Evolutionary conservation across 2,329 filamentous ascomycete genomes (phyloP), one percentile per base, ranked within the genome.

Genomic region (Helminthosporium solani): DNA sequence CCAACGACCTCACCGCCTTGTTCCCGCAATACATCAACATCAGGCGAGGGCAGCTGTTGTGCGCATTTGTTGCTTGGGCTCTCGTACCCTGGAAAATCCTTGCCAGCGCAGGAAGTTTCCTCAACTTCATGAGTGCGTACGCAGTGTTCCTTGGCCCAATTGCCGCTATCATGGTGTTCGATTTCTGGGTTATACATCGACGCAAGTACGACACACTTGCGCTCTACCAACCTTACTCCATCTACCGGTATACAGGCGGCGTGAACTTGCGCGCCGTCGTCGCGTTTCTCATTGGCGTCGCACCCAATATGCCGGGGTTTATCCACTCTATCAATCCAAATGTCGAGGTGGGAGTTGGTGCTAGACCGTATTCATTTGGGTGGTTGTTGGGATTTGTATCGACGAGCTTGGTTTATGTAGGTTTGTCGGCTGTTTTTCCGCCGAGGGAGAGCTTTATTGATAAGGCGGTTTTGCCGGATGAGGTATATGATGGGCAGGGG

Each of bases 51-150:
- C 73, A 73, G 19, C 54, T 79, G 2, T 53, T 80, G n/a, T 72
- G 70, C 35, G 70, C 73, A 1, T 50, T 75, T 1, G 50, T 75
- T 38, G 66, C 64, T 11, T 78, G 71, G 73, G 71, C 67, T 16
- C 66, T 73, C 1, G 73, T 74, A 0, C 74, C 74, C 0, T 76
- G 74, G 74, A 73, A 75, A 59, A 76, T 76, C 40, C 61, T 76
- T 4, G 67, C 60, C 25, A 68, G 64, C 28, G 74, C 73, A 2
- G 61, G 65, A 9, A 67, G 57, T 12, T 74, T 76, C 37, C 55
- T 76, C 3, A 76, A 78, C 34, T 88, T 87, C 67, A 85, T 88
- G 78, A 75, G 78, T 34, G 84, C 83, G 0, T 83, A 85, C 61
- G 78, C 79, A 1, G 75, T 86, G 31, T 87, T 87, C 67, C 71